Evolutionary conservation across 805 yeast genomes (phyloP), one percentile per base, ranked within the genome.

Genomic region (Lachancea dasiensis): DNA sequence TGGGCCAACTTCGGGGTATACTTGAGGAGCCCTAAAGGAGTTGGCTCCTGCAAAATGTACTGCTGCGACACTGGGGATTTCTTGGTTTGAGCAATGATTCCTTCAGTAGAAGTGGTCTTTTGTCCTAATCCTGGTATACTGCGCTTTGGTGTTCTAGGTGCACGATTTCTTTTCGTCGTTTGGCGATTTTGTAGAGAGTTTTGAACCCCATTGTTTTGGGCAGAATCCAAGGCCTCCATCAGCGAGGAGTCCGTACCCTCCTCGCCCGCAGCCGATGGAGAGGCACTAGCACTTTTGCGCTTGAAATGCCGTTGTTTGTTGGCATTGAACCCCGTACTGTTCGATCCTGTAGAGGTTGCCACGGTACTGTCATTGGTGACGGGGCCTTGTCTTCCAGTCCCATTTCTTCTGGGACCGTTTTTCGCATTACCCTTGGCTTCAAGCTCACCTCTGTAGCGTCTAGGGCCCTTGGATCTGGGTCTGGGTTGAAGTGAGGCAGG

Each of bases 21-120:
- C 33, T 49, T 52, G 23, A 57, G 33, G 26, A 58, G 32, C 6
- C 58, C 50, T 8, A 45, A 35, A 6, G 52, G 51, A 1, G 60
- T 47, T 8, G 53, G 54, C 7, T 52, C 52, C 24, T 48, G 48
- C 7, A 57, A 58, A 3, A 43, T 34, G 26, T 50, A 54, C 7
- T 34, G 39, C 19, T 43, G 35, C 6, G 50, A 33, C n/a, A 27
- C 37, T 2, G 33, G 9, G 8, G 33, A 20, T 16, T 25, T 37
- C 21, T 28, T 38, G n/a, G 37, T 34, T 16, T 38, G 37, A 5
- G 33, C 29, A 9, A 33, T 21, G n/a, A 38, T 38, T 19, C 30
- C 38, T 11, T 38, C 30, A 11, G 24, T 16, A 6, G 37, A 13
- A 24, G 30, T 15, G 11, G 33, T 21, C 14, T 29, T 38, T 27